These are phyloP conservation scores for Citrus hindsii DNA, from an alignment of 345 rosid genomes.

Conservation along the genomic window DNA sequence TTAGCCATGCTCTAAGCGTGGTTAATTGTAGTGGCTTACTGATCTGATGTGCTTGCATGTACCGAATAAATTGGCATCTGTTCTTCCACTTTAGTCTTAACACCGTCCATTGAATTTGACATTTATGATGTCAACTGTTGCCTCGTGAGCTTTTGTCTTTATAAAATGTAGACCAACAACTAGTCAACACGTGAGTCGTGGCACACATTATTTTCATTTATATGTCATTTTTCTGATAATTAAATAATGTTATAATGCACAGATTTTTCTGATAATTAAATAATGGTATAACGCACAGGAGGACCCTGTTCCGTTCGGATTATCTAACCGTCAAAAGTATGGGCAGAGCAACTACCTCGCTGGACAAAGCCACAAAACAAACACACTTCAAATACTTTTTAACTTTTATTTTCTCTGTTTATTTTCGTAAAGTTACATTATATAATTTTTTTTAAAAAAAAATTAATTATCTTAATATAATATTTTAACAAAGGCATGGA, in stretches of 20 bases:
- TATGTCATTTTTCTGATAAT: not conserved
- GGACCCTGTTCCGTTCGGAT: slow-evolving; percentile 16
- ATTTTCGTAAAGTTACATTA: slow-evolving; percentile 1
- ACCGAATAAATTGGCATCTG: not conserved
- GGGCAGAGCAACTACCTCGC: slow-evolving; percentile 11
- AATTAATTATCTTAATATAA: slow-evolving; percentile 9
- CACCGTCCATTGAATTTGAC: not conserved
- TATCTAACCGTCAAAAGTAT: slow-evolving; percentile 26
- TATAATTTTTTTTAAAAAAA: not conserved
- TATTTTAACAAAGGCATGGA: slow-evolving; percentile 32
- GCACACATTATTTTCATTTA: not conserved
- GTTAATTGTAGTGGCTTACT: not conserved
- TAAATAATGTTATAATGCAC: not conserved
- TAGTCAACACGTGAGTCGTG: not conserved
- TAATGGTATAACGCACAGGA: slow-evolving; percentile 7
- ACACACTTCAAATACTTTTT: slow-evolving; percentile 15
- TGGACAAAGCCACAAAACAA: slow-evolving; percentile 19
- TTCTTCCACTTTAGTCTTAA: not conserved
- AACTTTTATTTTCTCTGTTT: not conserved
- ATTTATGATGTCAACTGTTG: not conserved
- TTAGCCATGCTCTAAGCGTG: too few relatives aligned
- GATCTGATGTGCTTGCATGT: not conserved
- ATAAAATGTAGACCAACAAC: not conserved
- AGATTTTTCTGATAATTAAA: not conserved
- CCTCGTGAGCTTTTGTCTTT: not conserved